Base-by-base conservation (phyloP, 192 early-diverging fungal species). In the Pecoramyces ruminantium region DNA sequence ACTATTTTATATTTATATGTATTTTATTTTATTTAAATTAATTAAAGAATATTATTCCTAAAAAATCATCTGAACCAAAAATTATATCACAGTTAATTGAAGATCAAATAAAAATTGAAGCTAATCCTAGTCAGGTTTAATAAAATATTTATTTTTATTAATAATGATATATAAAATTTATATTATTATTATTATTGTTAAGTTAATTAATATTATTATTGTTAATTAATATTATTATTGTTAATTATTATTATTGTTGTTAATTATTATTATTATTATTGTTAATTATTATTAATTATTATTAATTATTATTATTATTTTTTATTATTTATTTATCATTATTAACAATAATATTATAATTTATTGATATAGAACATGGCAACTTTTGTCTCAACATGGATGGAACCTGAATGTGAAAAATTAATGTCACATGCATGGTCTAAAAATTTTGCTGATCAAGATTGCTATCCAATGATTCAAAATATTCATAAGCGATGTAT, bases 351-450 rank as follows among this genome's bases (percentile, higher is more conserved):
- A 13, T 4, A 79, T 34, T 13, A 29, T 79, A 27, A 11, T 39
- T 30, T 29, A 42, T 77, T 30, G 28, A 78, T 58, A 78, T 42
- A 51, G 42, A 51, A 51, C 21, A 51, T 51, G 42, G 42, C 42
- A 21, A 51, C 42, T 21, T 51, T 51, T 29, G 93, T 96, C 29
- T 93, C 93, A 14, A 92, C 92, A 21, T 92, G 89, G 86, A 94
- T 94, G 93, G 93, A 96, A 82, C 89, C 89, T 1, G 92, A 95
- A 84, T 94, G 93, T 15, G 89, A 94, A 28, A 90, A 91, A 82
- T 87, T 95, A 79, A 94, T 95, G 78, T 82, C 87, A 14, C 93
- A 95, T 81, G 94, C 90, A 81, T 83, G 93, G 38, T 86, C 83
- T 83, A 95, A 95, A 85, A 95, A 95, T 84, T 90, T 95, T 79